phyloP scores from a whole-genome alignment of 1,139 yeast genomes.

The Pichia sp. region DNA sequence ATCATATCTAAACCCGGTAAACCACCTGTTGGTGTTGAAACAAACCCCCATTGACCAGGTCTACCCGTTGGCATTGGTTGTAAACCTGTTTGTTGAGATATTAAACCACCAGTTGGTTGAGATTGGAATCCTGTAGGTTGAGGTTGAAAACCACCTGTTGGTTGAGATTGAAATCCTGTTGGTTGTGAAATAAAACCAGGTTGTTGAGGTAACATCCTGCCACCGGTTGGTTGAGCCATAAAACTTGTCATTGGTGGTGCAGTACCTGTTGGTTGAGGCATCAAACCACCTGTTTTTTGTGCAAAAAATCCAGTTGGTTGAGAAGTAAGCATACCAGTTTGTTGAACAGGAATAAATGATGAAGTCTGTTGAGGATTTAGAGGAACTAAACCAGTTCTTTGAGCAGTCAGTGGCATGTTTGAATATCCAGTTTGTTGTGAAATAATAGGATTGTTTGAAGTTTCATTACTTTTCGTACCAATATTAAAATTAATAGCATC shows the following conservation, averaged over 20 bases:
- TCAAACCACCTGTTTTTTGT: conserved; percentile 29
- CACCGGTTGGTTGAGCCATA: conserved; percentile 29
- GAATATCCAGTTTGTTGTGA: conserved; percentile 27
- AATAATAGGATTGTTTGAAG: conserved; percentile 15
- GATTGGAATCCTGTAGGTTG: conserved; percentile 32
- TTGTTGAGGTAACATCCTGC: conserved; percentile 28
- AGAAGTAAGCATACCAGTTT: conserved; percentile 31
- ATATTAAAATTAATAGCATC: conserved; percentile 80
- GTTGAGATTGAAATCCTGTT: conserved; percentile 24
- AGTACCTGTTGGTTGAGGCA: conserved; percentile 24
- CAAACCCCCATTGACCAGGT: conserved; percentile 83
- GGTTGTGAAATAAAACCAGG: conserved; percentile 15
- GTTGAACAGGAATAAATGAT: conserved; percentile 42
- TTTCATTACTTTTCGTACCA: conserved; percentile 40
- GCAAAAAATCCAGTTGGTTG: conserved; percentile 32
- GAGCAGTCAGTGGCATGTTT: conserved; percentile 28
- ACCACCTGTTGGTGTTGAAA: conserved; percentile 65
- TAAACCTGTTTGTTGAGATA: conserved; percentile 42
- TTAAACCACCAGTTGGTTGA: conserved; percentile 34
- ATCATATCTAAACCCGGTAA: conserved; percentile 72
- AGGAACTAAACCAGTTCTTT: conserved; percentile 29
- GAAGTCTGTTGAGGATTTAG: conserved; percentile 30
- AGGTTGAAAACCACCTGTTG: conserved; percentile 28
- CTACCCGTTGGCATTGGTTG: conserved; percentile 57
- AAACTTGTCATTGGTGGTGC: conserved; percentile 23